Percentiles rank a stretch among this genome's conserved stretches.
Evolutionary conservation across 2,329 filamentous ascomycete genomes (phyloP).

Genomic region (Tricladium varicosporioides): DNA sequence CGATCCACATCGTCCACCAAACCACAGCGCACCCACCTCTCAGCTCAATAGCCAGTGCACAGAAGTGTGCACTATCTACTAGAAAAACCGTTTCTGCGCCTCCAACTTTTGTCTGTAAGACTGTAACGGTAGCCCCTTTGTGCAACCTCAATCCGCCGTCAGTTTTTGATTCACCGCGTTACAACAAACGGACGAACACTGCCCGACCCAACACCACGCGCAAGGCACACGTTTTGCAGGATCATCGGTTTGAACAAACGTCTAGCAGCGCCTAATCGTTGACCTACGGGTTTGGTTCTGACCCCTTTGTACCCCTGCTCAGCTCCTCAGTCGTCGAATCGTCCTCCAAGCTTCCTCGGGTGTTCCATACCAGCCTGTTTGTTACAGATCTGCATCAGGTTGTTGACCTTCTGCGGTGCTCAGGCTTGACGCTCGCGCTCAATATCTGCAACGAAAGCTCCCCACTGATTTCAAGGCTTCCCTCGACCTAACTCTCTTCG

Average conservation of each 20-base stretch:
- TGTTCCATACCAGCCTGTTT: slow-evolving; percentile 30
- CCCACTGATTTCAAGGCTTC: background rate
- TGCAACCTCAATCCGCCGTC: background rate
- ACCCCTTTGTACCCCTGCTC: background rate
- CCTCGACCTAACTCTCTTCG: background rate
- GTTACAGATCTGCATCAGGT: slow-evolving; percentile 41
- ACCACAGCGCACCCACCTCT: too few species aligned
- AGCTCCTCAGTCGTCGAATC: background rate
- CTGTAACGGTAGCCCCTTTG: background rate
- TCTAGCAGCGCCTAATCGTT: background rate
- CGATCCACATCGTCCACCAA: too few species aligned
- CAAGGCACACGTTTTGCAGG: background rate
- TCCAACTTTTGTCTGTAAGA: too few species aligned
- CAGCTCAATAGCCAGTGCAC: too few species aligned
- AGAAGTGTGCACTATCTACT: too few species aligned
- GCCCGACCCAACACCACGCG: background rate
- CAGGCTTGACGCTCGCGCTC: slow-evolving; percentile 4
- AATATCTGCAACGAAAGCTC: slow-evolving; percentile 4
- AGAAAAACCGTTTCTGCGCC: too few species aligned
- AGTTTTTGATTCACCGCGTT: background rate
- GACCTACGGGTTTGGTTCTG: background rate
- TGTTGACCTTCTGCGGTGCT: slow-evolving; percentile 29
- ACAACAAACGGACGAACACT: background rate
- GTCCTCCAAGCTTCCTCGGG: slow-evolving; percentile 31
- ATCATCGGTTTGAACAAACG: background rate